Base-by-base conservation (phyloP, 331 rosid genomes). In the Spiraea crenata region DNA sequence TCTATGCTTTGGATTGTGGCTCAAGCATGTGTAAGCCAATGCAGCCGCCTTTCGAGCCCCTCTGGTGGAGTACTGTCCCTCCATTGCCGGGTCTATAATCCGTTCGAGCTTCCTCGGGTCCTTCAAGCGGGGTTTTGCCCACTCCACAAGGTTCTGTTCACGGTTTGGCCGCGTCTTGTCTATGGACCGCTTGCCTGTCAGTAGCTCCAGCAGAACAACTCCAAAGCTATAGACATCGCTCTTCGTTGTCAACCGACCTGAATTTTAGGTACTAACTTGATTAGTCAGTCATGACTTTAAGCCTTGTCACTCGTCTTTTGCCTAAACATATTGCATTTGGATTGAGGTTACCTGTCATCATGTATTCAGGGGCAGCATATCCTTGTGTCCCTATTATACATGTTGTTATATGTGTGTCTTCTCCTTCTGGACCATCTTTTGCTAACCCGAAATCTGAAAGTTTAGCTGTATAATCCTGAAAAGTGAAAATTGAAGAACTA, bases 161-260 rank as follows among this genome's bases (percentile, higher is more conserved):
- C 79, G 64, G n/a, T 61, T 72, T 1, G 87, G 69, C 11, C 91
- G 74, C 49, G 7, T 75, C 70, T 73, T 80, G 17, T 86, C 89
- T 41, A 90, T 80, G 57, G 85, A 89, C 34, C 81, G 52, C 61
- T 79, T 90, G 19, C 96, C 96, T 5, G 95, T 90, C 11, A 88
- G 80, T 60, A 90, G 72, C 82, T 90, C 96, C 55, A 90, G 40
- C 34, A 90, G 82, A 48, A 90, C 96, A 10, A 88, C 96, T 55
- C 95, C 95, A 57, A 82, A 90, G 68, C 95, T 85, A 45, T 90
- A 88, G 68, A 90, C 96, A 75, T 90, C 96, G 55, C 88, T 88
- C 84, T 84, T 90, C n/a, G 90, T 81, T 0, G 96, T 84, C 71
- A 90, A 84, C 60, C 75, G 88, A 55, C 96, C 96, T 89, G 65